Base-by-base conservation (phyloP, 139 green algal species). In the Spirogloea muscicola region DNA sequence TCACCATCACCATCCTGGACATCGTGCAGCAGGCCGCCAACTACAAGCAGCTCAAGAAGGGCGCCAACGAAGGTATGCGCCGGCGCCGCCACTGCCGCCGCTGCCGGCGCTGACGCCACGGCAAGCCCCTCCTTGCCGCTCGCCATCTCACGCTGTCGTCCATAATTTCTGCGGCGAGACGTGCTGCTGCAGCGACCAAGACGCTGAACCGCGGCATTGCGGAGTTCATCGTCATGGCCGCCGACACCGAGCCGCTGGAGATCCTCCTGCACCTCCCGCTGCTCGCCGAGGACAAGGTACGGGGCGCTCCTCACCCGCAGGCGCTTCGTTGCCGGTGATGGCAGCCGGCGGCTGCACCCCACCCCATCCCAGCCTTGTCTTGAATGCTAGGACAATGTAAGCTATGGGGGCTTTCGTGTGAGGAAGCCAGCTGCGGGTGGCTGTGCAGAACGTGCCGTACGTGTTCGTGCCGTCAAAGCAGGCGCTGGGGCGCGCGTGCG, bases 11-110 rank as follows among this genome's bases (percentile, higher is more conserved):
- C 25, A 97, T 99, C 71, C 84, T 99, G 74, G 94, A 99, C 82
- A 96, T 99, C 70, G 92, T 99, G 27, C 93, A 98, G 85, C 94
- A 98, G 84, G 92, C 93, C 37, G 74, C 87, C 40, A 98, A 97
- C 87, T 99, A 98, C 84, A 97, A 97, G 87, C 94, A 99, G 88
- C 89, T 99, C n/a, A 95, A 95, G 79, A 99, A 99, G 84, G 94
- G 94, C 6, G 94, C 94, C 37, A 99, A 99, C 84, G 94, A 99
- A 82, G 68, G 75, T 82, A 13, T 27, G n/a, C n/a, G n/a, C n/a
- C n/a, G n/a, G n/a, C n/a, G n/a, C n/a, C n/a, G n/a, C n/a, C n/a
- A n/a, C n/a, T n/a, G n/a, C n/a, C n/a, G n/a, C n/a, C n/a, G n/a
- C n/a, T n/a, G n/a, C n/a, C n/a, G n/a, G n/a, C n/a, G n/a, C n/a